These are phyloP conservation scores for Trichoderma koningiopsis DNA, from an alignment of 2,329 filamentous ascomycete species.

Conservation along the genomic window DNA sequence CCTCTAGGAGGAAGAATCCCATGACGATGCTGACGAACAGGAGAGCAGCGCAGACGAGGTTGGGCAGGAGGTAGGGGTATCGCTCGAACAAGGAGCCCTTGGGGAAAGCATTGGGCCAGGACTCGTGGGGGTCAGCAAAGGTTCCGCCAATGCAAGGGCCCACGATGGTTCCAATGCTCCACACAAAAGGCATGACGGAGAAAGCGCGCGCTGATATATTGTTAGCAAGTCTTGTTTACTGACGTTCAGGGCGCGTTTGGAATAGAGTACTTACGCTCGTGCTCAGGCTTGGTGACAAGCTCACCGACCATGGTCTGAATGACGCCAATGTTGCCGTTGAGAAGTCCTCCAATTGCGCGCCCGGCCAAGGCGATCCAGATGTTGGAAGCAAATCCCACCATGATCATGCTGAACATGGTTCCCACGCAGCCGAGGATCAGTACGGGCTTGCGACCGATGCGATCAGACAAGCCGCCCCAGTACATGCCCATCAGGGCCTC, in stretches of 20 bases:
- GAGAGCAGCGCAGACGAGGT: slow-evolving; percentile 77
- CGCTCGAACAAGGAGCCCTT: slow-evolving; percentile 68
- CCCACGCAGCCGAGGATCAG: slow-evolving; percentile 79
- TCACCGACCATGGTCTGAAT: slow-evolving; percentile 94
- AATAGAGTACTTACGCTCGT: slow-evolving; percentile 68
- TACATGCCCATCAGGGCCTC: slow-evolving; percentile 85
- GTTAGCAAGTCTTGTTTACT: slow-evolving; percentile 11
- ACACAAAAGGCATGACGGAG: slow-evolving; percentile 92
- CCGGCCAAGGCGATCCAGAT: slow-evolving; percentile 82
- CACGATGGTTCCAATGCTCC: slow-evolving; percentile 86
- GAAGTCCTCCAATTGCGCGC: slow-evolving; percentile 73
- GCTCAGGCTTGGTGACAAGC: slow-evolving; percentile 77
- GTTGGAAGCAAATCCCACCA: slow-evolving; percentile 80
- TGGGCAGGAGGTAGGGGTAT: slow-evolving; percentile 88
- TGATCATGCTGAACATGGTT: slow-evolving; percentile 78
- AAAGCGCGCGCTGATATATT: slow-evolving; percentile 70
- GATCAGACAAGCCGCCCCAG: slow-evolving; percentile 83
- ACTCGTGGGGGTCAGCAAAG: slow-evolving; percentile 75
- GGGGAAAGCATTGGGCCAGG: slow-evolving; percentile 73
- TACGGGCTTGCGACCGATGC: slow-evolving; percentile 81
- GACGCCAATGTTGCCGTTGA: slow-evolving; percentile 91
- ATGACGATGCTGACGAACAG: slow-evolving; percentile 77
- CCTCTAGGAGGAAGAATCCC: slow-evolving; percentile 79
- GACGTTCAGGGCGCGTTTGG: slow-evolving; percentile 24
- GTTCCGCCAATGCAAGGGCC: slow-evolving; percentile 86